These are phyloP conservation scores for Tricholoma furcatifolium DNA, from an alignment of 768 basidiomycete species.

Conservation along the genomic window DNA sequence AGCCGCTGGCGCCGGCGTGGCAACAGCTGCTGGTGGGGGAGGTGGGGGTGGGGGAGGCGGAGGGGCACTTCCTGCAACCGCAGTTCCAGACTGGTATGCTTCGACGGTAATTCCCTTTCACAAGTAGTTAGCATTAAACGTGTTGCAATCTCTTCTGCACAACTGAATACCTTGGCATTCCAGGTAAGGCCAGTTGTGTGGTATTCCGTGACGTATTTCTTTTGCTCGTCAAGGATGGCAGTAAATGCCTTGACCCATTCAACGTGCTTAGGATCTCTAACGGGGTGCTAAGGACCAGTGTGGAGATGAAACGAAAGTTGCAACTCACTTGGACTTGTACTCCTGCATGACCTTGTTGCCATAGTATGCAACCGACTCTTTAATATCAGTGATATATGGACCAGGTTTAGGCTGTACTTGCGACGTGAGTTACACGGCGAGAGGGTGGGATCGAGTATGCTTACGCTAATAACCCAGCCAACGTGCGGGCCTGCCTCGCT, in stretches of 20 bases:
- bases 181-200: constrained; percentile 86
- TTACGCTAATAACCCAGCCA: constrained; percentile 86
- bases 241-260: constrained; percentile 84
- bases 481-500: constrained; percentile 78
- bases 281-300: constrained; percentile 8
- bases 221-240: constrained; percentile 71
- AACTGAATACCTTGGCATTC: constrained; percentile 70
- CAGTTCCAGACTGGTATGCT: constrained; percentile 44
- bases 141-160: neutral
- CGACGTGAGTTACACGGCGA: neutral
- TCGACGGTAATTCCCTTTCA: constrained; percentile 55
- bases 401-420: constrained; percentile 71
- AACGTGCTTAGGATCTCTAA: constrained; percentile 79
- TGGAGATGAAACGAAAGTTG: neutral
- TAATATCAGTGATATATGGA: constrained; percentile 76
- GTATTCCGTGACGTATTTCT: constrained; percentile 80
- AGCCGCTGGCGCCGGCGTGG: constrained; percentile 39
- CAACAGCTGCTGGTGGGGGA: constrained; percentile 46
- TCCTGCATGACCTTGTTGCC: constrained; percentile 89
- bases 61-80: constrained; percentile 47
- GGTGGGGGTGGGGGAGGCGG: constrained; percentile 59
- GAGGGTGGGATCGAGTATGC: constrained; percentile 24
- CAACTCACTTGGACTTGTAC: constrained; percentile 83
- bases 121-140: neutral
- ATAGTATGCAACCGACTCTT: constrained; percentile 86